Conservation (phyloP, 768 basidiomycete genomes). For the Rickenella mellea region DNA sequence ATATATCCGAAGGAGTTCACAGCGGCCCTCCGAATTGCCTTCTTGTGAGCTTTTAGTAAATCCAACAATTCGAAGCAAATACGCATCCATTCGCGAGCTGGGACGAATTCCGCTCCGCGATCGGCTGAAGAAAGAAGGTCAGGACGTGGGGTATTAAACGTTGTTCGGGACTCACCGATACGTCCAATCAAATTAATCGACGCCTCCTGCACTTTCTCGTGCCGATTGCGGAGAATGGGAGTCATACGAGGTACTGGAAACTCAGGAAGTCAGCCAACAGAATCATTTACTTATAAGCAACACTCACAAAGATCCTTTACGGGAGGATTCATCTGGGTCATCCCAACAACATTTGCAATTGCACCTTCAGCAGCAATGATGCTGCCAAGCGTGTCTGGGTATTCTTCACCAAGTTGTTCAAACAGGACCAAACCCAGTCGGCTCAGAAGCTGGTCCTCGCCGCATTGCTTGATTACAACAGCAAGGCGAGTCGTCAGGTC, state of each 20-base stretch:
- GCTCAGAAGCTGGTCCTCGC: constrained; percentile 90
- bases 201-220: constrained; percentile 99
- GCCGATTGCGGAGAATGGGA: constrained; percentile 96
- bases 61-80: constrained; percentile 98
- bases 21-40: constrained; percentile 95
- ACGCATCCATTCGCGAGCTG: constrained; percentile 99
- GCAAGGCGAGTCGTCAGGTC: constrained; percentile 94
- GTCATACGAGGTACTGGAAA: constrained; percentile 93
- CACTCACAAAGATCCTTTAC: constrained; percentile 95
- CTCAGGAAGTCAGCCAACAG: constrained; percentile 3
- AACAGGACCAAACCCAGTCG: constrained; percentile 95
- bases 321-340: constrained; percentile 99
- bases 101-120: constrained; percentile 97
- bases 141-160: constrained; percentile 4
- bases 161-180: constrained; percentile 43
- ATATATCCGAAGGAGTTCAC: constrained; percentile 99
- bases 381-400: constrained; percentile 97
- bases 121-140: constrained; percentile 45
- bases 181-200: constrained; percentile 99
- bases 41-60: constrained; percentile 97
- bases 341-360: constrained; percentile 98
- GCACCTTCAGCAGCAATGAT: constrained; percentile 98
- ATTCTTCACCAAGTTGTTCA: constrained; percentile 98
- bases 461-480: constrained; percentile 97
- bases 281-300: background rate